These are phyloP conservation scores for Leccinum longicurvipes DNA, from an alignment of 768 basidiomycete species.

Conservation along the genomic window DNA sequence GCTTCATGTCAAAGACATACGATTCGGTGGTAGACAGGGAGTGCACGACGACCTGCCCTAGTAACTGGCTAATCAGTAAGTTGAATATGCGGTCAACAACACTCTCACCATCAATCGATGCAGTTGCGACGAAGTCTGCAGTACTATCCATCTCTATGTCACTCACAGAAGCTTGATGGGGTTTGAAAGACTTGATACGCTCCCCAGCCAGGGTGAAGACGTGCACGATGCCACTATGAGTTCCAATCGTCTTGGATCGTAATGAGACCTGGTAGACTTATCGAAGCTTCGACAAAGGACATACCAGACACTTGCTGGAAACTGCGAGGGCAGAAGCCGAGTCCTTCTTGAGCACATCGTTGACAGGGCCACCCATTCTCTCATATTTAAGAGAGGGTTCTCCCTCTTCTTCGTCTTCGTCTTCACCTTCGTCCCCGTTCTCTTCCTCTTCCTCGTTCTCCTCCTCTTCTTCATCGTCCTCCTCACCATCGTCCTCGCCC, in stretches of 20 bases:
- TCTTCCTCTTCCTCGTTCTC: constrained; percentile 32
- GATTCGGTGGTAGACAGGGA: constrained; percentile 76
- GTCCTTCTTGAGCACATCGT: constrained; percentile 83
- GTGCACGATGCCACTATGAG: constrained; percentile 90
- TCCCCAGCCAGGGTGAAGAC: constrained; percentile 76
- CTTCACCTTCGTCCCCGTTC: constrained; percentile 49
- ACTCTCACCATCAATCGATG: constrained; percentile 84
- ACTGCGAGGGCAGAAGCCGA: constrained; percentile 81
- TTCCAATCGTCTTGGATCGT: constrained; percentile 72
- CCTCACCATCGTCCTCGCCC: constrained; percentile 8
- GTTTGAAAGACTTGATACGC: constrained; percentile 85
- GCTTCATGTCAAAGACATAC: constrained; percentile 85
- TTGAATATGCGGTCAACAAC: constrained; percentile 40
- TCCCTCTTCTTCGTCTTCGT: constrained; percentile 76
- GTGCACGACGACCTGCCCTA: constrained; percentile 89
- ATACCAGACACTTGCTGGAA: constrained; percentile 69
- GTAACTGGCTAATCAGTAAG: constrained; percentile 28
- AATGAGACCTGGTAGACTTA: neutral
- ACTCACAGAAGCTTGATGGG: constrained; percentile 82
- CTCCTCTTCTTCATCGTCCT: constrained; percentile 21
- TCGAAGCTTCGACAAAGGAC: neutral
- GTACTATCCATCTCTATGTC: constrained; percentile 83
- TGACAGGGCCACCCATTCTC: constrained; percentile 66
- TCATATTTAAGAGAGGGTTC: constrained; percentile 93
- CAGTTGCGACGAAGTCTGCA: constrained; percentile 86